Evolutionary conservation across 371 early-diverging fungal species (phyloP), one percentile per base, ranked within the genome.

Genomic region (Chytridiales sp.): DNA sequence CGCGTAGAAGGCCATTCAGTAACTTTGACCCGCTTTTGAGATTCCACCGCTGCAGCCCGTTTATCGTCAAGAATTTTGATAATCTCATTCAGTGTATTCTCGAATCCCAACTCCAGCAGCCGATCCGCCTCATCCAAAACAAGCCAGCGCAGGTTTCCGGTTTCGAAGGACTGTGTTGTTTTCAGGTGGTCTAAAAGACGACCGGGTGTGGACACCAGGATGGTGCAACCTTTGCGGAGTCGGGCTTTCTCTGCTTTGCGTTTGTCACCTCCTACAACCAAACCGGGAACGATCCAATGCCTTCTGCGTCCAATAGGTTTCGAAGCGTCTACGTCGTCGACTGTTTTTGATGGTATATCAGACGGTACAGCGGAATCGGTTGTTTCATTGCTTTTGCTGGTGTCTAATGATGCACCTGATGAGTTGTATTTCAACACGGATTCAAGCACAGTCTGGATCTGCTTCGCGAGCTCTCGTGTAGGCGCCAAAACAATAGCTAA

Each of bases 381-480:
- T n/a, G n/a, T n/a, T n/a, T n/a, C n/a, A n/a, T n/a, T n/a, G n/a
- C n/a, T n/a, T n/a, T n/a, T n/a, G n/a, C n/a, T n/a, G n/a, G n/a
- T n/a, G n/a, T n/a, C n/a, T n/a, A n/a, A n/a, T n/a, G n/a, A n/a
- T n/a, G n/a, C n/a, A n/a, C n/a, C n/a, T n/a, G n/a, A n/a, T n/a
- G n/a, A n/a, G n/a, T n/a, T 49, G 50, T 69, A 79, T 32, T 43
- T 47, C 42, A 93, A 71, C 21, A 95, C 75, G 4, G 73, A 70
- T 17, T 85, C 83, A 47, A 92, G 66, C 0, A 93, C 92, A 34
- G 77, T 81, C 21, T 85, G 69, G 42, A 95, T 95, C 78, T 99
- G 99, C 63, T 89, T 87, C 1, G 99, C 99, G 59, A 99, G 85
- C 75, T 99, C 99, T 38, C 99, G 91, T 2, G 99, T 99, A 1